Evolutionary conservation across 148 eudicot species (phyloP), one percentile per base, ranked within the genome.

Genomic region (Silene latifolia): DNA sequence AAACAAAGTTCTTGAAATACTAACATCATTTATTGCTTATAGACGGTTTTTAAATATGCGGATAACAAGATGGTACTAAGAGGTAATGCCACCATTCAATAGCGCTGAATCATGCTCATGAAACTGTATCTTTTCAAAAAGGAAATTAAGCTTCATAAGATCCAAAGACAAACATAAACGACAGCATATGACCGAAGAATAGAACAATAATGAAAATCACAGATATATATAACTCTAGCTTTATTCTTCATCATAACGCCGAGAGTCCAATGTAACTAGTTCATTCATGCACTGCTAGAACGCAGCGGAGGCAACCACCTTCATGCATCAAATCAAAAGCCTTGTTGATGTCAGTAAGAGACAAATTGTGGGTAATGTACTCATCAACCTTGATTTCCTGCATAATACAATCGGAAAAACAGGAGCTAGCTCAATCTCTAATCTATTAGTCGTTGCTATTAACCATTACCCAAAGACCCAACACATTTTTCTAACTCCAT

Each of bases 331-430:
- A 83, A 78, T 95, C 88, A 77, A 95, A 95, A 13, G 98, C 97
- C 77, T 95, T 76, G 83, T 95, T 95, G 82, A 95, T 95, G 72
- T 92, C 91, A 9, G 62, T 73, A 21, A 95, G 91, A 58, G 85
- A 86, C 87, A 90, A 56, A 72, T 75, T 88, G 85, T 95, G 97
- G 54, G 98, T 95, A 72, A 95, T 83, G 85, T 92, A 95, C 82
- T 95, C 98, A 23, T 95, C 98, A 44, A 95, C 93, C 91, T 95
- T 95, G 86, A 95, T 92, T 86, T 95, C 98, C 98, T 94, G 89
- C 72, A 54, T 6, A 20, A 39, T 8, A 7, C 18, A 21, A 7
- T 56, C 47, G 66, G 32, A 2, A 74, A 48, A 46, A 25, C 0
- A 25, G 44, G 3, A 39, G 44, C 2, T 39, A 39, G 44, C 8